Evolutionary conservation across 345 rosid species (phyloP), one percentile per base, ranked within the genome.

Genomic region (Heritiera littoralis): DNA sequence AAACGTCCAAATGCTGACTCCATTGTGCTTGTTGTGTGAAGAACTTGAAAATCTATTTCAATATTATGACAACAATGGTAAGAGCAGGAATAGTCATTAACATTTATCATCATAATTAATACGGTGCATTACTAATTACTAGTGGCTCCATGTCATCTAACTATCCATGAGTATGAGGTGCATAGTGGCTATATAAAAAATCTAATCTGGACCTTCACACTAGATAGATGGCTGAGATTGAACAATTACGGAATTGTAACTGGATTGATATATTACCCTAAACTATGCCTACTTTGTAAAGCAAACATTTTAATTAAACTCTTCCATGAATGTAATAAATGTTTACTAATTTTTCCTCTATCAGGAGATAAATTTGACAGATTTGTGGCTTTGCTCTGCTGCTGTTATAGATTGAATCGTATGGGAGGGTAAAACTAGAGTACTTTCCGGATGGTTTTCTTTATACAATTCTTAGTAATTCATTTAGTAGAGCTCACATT

Each of bases 111-210:
- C 55, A 11, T 10, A 8, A 56, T 6, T 12, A 6, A 23, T 20
- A 48, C 0, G 40, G 35, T 49, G 74, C 58, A 23, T 70, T 23
- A 28, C 56, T 69, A 48, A 28, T 48, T 48, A 13, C n/a, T 20
- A 67, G 3, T 71, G 8, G 43, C n/a, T 72, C 48, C 20, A 32
- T 72, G 30, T 72, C 15, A 72, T 32, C 76, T 72, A 32, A 49
- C 3, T 11, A 51, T 49, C 23, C 12, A 43, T 35, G 23, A 2
- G 18, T 69, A 28, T 49, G 43, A 61, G 46, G 45, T 72, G 45
- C 28, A 17, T 54, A 35, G 13, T 48, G 17, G 30, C 30, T 54
- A 72, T 48, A 72, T 23, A 1, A 6, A 46, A 72, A 72, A 51
- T 1, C 63, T 30, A 15, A 35, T 72, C 10, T 35, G 63, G 61